phyloP scores from a whole-genome alignment of 1,284 basidiomycete species.

The Amylostereum areolatum region DNA sequence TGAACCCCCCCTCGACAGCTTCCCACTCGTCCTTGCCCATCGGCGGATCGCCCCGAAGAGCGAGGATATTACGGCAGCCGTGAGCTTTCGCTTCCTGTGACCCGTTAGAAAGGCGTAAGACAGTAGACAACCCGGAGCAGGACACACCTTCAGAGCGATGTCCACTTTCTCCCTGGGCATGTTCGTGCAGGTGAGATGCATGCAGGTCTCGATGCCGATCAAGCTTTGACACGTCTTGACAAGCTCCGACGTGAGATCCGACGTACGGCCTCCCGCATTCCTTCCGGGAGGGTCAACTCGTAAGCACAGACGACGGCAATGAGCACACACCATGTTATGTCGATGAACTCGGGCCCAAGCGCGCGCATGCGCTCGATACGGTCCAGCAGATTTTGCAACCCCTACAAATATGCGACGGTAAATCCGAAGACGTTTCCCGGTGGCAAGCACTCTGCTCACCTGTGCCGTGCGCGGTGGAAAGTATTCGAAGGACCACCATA shows the following conservation, averaged over 20 bases:
- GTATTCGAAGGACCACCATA: constrained; percentile 97
- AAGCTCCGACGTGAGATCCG: constrained; percentile 89
- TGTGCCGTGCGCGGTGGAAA: constrained; percentile 95
- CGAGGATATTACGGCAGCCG: constrained; percentile 94
- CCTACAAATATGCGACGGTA: constrained; percentile 37
- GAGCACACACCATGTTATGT: constrained; percentile 84
- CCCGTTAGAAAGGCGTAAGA: constrained; percentile 11
- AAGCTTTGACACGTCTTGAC: constrained; percentile 92
- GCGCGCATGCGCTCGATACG: constrained; percentile 97
- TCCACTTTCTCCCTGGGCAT: constrained; percentile 95
- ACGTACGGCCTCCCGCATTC: constrained; percentile 95
- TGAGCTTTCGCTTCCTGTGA: constrained; percentile 82
- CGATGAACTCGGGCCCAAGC: constrained; percentile 95
- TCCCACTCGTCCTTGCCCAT: constrained; percentile 87
- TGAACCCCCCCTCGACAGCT: constrained; percentile 83
- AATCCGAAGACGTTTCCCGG: not conserved
- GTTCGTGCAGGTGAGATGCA: constrained; percentile 98
- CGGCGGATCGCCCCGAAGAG: constrained; percentile 91
- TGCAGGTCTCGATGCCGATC: constrained; percentile 93
- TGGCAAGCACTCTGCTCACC: constrained; percentile 35
- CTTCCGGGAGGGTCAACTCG: constrained; percentile 31
- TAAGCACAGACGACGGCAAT: constrained; percentile 2
- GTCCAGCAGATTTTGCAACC: constrained; percentile 90
- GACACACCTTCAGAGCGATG: constrained; percentile 74
- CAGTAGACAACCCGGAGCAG: constrained; percentile 11